phyloP scores from a whole-genome alignment of 768 basidiomycete species.

The Collybiopsis confluens region DNA sequence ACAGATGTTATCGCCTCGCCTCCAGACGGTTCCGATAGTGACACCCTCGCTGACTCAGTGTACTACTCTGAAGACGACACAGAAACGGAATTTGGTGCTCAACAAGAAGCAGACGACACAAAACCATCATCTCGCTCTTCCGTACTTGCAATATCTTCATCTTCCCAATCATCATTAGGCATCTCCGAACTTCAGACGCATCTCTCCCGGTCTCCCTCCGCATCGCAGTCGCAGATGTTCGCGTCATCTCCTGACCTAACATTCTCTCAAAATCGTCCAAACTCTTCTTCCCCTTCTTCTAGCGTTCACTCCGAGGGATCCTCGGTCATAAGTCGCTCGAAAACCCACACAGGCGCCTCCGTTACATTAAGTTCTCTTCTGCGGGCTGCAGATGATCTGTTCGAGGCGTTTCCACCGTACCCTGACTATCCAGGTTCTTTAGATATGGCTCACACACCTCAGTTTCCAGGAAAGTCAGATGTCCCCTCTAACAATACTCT shows the following conservation, averaged over 20 bases:
- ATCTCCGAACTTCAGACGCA: neutral
- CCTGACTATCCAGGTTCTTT: neutral
- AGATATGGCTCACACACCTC: neutral
- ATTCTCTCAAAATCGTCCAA: too few species aligned
- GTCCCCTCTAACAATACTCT: slow-evolving; percentile 58
- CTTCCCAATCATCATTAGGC: neutral
- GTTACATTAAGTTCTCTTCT: neutral
- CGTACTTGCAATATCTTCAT: neutral
- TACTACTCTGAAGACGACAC: neutral
- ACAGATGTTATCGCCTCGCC: neutral
- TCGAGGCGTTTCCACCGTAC: neutral
- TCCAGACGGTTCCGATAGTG: neutral
- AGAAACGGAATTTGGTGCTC: neutral
- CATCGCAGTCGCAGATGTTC: neutral
- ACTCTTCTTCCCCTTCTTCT: neutral
- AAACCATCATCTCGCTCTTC: neutral
- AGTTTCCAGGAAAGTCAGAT: slow-evolving; percentile 25
- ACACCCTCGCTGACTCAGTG: neutral
- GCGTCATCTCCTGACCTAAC: too few species aligned
- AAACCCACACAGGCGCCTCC: too few species aligned
- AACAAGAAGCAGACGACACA: neutral
- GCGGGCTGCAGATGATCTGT: neutral
- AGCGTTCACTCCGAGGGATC: neutral
- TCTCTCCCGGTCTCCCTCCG: neutral
- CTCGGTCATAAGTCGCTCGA: too few species aligned